Base-by-base conservation (phyloP, 2,329 filamentous ascomycete species). In the Alternaria sp. region DNA sequence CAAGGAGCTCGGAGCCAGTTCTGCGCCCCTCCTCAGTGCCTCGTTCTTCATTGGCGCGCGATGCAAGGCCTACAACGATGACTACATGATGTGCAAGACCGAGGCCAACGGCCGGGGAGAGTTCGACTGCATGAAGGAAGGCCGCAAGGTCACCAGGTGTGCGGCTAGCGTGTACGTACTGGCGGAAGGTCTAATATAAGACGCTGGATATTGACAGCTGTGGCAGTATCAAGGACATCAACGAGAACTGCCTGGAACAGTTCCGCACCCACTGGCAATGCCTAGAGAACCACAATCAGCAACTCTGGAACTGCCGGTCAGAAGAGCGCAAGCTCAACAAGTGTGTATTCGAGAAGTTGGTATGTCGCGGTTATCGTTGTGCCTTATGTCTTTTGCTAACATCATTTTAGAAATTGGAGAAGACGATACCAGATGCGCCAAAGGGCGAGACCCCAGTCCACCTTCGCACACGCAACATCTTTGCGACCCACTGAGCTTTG, bases 61-160 rank as follows among this genome's bases (percentile, higher is more conserved):
- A 79, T 99, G 96, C 90, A 91, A 88, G 81, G 86, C 92, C 61
- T 99, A 94, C 87, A 98, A 98, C 83, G 96, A 99, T 86, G 96
- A 99, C 84, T 99, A 92, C 85, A 99, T 99, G 95, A 92, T 97
- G 86, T 99, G 96, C 91, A 99, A 99, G 90, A 92, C 89, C 73
- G 94, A 97, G 84, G 90, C 93, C 76, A 91, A 92, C 67, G 96
- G 96, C 75, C 89, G 88, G 82, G 96, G 94, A 81, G 96, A 99
- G 86, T 82, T 96, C 68, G 93, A 97, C 73, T 99, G 96, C 84
- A 84, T 99, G 87, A 95, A 93, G 87, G 96, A 99, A 85, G 96
- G 96, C 61, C 89, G 96, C 81, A 92, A 96, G 82, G 96, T 99
- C 66, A 99, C 96, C 74, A 89, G 96, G 84, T 99, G 96, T 86